Percentiles rank a stretch among this genome's conserved stretches.
Evolutionary conservation across 2,329 filamentous ascomycete genomes (phyloP).

Genomic region (Trichoderma atroviride): DNA sequence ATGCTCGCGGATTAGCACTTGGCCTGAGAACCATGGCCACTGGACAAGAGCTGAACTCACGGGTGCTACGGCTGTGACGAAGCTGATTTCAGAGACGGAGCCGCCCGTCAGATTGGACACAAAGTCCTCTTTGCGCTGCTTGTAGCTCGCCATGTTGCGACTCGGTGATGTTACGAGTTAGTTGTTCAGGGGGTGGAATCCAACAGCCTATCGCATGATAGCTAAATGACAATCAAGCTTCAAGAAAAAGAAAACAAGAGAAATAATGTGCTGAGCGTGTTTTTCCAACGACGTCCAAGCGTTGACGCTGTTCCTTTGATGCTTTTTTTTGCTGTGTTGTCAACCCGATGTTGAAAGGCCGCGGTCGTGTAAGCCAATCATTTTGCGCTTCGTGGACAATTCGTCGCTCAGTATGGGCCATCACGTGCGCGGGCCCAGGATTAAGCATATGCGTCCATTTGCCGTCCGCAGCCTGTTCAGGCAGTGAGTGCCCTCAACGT

Average conservation of each 20-base stretch:
- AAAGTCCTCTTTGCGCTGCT: conserved; percentile 90
- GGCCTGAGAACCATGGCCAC: not conserved
- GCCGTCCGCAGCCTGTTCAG: not conserved
- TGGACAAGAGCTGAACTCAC: conserved; percentile 52
- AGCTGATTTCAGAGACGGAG: conserved; percentile 80
- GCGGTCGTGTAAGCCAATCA: conserved; percentile 1
- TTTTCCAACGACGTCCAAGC: not conserved
- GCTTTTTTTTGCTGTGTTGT: conserved; percentile 5
- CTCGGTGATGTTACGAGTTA: conserved; percentile 38
- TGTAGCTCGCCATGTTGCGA: conserved; percentile 64
- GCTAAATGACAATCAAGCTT: not conserved
- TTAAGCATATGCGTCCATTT: not conserved
- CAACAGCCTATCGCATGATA: conserved; percentile 15
- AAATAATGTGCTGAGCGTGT: not conserved
- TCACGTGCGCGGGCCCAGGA: conserved; percentile 23
- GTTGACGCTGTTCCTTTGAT: not conserved
- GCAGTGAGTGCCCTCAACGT: not conserved
- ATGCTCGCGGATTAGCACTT: conserved; percentile 5
- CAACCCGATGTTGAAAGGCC: not conserved
- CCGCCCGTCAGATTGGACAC: conserved; percentile 90
- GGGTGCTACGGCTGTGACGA: conserved; percentile 80
- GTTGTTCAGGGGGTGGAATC: not conserved
- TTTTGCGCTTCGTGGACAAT: conserved; percentile 23
- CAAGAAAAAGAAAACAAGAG: not conserved
- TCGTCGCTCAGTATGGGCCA: conserved; percentile 18